phyloP scores from a whole-genome alignment of 116 monocot genomes.

The Posidonia oceanica region DNA sequence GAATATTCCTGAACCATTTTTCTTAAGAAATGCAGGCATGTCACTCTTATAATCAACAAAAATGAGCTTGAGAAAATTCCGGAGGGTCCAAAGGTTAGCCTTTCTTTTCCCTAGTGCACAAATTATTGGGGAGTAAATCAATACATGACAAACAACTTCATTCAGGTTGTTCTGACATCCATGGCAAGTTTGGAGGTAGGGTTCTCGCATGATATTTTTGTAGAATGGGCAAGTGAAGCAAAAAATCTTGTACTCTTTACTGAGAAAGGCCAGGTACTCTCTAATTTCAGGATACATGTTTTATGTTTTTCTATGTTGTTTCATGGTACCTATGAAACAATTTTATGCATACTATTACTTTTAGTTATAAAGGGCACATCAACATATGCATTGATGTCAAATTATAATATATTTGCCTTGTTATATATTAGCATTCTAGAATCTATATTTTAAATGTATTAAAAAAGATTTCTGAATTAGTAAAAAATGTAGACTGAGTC shows the following conservation, averaged over 20 bases:
- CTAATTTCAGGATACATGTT: neutral
- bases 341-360: too few species aligned
- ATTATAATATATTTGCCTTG: too few species aligned
- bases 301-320: too few species aligned
- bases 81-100: slow-evolving; percentile 71
- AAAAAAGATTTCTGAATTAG: too few species aligned
- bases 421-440: too few species aligned
- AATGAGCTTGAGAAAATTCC: slow-evolving; percentile 72
- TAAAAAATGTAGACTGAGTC: too few species aligned
- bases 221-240: slow-evolving; percentile 77
- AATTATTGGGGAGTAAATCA: neutral
- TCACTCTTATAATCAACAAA: slow-evolving; percentile 77
- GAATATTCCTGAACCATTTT: neutral
- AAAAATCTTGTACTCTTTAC: slow-evolving; percentile 86
- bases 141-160: neutral
- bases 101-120: slow-evolving; percentile 5
- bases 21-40: slow-evolving; percentile 46
- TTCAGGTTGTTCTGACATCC: slow-evolving; percentile 90
- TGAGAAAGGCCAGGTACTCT: slow-evolving; percentile 87
- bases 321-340: too few species aligned
- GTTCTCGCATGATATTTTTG: slow-evolving; percentile 97
- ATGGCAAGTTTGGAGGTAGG: slow-evolving; percentile 96
- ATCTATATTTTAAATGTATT: too few species aligned
- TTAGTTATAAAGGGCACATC: too few species aligned
- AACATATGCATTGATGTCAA: too few species aligned